Evolutionary conservation across 768 basidiomycete genomes (phyloP).

Genomic region (Leucosporidium yakuticum): DNA sequence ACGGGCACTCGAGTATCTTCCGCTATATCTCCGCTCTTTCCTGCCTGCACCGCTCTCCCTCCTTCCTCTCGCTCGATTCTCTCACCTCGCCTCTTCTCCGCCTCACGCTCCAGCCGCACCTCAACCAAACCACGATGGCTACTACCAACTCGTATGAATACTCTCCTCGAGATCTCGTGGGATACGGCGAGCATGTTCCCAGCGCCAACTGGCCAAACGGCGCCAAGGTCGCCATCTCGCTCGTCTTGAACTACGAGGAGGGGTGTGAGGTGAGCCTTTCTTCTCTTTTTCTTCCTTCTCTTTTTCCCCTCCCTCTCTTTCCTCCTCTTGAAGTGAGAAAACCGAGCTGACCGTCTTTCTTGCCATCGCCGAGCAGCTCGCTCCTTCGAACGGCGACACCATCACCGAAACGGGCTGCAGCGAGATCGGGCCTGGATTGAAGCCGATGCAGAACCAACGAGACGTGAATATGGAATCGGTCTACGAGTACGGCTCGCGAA

Average conservation of each 20-base stretch:
- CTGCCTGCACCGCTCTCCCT: no score
- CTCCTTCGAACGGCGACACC: conserved; percentile 38
- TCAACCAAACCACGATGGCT: no score
- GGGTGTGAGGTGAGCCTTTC: conserved; percentile 13
- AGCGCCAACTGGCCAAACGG: conserved; percentile 37
- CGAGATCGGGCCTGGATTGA: conserved; percentile 33
- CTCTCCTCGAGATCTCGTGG: conserved; percentile 35
- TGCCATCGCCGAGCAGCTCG: conserved; percentile 6
- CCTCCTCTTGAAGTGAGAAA: no score
- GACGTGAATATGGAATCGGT: conserved; percentile 11
- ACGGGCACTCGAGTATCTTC: no score
- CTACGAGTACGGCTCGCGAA: conserved; percentile 40
- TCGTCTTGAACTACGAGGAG: conserved; percentile 41
- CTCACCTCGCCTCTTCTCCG: no score
- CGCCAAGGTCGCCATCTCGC: conserved; percentile 39
- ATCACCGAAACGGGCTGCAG: conserved; percentile 32
- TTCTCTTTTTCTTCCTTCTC: not conserved
- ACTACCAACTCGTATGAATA: not conserved
- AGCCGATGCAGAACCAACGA: not conserved
- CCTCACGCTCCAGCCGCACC: no score
- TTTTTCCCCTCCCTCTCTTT: not conserved
- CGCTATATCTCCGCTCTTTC: no score
- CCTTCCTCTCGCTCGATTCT: no score
- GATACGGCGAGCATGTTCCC: conserved; percentile 33
- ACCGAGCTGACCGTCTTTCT: not conserved